phyloP scores from a whole-genome alignment of 106 monocot species.

The Dendrobium huoshanense region DNA sequence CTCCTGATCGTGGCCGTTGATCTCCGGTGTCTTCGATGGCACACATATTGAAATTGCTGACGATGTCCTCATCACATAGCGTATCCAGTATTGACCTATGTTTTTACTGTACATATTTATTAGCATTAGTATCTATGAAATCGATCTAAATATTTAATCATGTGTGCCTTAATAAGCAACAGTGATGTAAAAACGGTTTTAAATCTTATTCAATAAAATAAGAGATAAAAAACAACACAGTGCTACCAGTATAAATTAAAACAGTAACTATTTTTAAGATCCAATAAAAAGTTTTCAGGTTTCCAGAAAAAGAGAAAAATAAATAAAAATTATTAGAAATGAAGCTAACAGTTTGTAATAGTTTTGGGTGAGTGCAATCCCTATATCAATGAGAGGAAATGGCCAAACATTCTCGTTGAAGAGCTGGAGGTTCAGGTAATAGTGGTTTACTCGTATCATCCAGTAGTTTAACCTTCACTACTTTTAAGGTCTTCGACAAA shows the following conservation, averaged over 20 bases:
- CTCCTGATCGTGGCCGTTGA: too few species aligned
- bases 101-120: too few species aligned
- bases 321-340: constrained; percentile 1
- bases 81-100: too few species aligned
- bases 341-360: neutral
- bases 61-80: too few species aligned
- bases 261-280: neutral
- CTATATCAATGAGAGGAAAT: neutral
- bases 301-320: neutral
- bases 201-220: neutral
- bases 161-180: neutral
- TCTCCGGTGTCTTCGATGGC: too few species aligned
- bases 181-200: neutral
- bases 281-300: neutral
- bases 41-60: too few species aligned
- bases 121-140: neutral
- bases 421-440: neutral
- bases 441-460: constrained; percentile 7
- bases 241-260: neutral
- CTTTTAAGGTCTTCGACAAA: neutral
- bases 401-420: constrained; percentile 9
- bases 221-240: neutral
- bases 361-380: neutral
- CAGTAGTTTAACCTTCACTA: neutral
- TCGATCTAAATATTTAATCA: neutral